Evolutionary conservation across 257 asterid genomes (phyloP), one percentile per base, ranked within the genome.

Genomic region (Ligustrum vulgare): DNA sequence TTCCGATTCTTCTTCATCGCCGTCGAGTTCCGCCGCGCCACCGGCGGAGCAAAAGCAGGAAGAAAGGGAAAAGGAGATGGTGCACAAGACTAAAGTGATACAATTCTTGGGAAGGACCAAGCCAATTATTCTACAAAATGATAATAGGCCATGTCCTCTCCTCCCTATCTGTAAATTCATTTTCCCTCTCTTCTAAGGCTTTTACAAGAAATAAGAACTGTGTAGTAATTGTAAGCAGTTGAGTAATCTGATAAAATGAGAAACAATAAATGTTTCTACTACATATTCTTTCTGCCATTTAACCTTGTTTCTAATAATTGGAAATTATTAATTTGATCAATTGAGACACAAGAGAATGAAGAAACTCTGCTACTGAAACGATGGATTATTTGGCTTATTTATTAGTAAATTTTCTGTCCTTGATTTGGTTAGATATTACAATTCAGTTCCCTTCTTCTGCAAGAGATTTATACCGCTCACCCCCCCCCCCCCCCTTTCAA

Each of bases 81-180:
- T 84, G 84, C 88, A 93, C 72, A 86, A 85, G 85, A 90, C 91
- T 7, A 95, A 95, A 80, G 83, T 88, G 62, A 80, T 95, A 64
- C 96, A 95, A 56, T 95, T 95, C 84, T 67, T 93, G 25, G 99
- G 98, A 62, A 83, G 98, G 60, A 88, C 88, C 22, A 78, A 93
- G 56, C 96, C 97, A 4, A 87, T 93, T 76, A 82, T 95, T 80
- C 97, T 95, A 54, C 99, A 95, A 75, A 92, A 93, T 78, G 97
- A 94, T 60, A 94, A 94, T 85, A 98, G 99, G 47, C 99, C 98
- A 13, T 95, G 99, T 81, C 99, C 98, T 80, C 99, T 94, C 73
- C 97, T 94, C 56, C 96, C 99, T 28, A 91, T 94, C 78, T 94
- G 99, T 92, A 89, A 82, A 69, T 60, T 35, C 74, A 43, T 20